Base-by-base conservation (phyloP, 2,329 filamentous ascomycete genomes). In the Neofusicoccum umdonicola region DNA sequence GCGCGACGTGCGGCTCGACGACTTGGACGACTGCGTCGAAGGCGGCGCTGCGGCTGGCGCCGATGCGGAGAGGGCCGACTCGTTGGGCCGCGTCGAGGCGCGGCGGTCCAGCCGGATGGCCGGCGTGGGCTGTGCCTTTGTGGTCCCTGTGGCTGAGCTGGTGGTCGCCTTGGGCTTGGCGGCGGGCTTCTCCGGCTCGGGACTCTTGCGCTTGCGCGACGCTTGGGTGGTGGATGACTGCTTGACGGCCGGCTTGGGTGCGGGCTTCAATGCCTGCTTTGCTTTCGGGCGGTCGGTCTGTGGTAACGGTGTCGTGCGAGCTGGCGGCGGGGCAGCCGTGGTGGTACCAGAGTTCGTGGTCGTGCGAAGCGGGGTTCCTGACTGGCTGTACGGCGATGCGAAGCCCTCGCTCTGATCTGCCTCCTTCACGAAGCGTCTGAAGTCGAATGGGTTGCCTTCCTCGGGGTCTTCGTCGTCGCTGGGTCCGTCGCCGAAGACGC, bases 401-500 rank as follows among this genome's bases (percentile, higher is more conserved):
- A 71, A 73, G 11, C 75, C 73, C 34, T 75, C 72, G 68, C 69
- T 71, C 15, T 71, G 70, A 68, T 74, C 78, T 62, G 68, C 57
- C 65, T 64, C 64, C 35, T 73, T 73, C 41, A 83, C 68, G 68
- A 81, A 82, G 64, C 82, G 80, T n/a, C 81, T 71, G 68, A 78
- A 83, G 69, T 83, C 81, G 69, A 78, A 83, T 0, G 81, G 81
- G 66, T 83, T 83, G 67, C 72, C 68, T 3, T 76, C 70, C 41
- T 83, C 81, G 0, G 79, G 73, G 27, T 72, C 73, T 12, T 75
- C 74, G 11, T 77, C 74, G 13, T 76, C 71, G 0, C 54, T 68
- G 6, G 31, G 17, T 9, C 45, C 37, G n/a, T 31, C 54, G 12
- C 50, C 51, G n/a, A 47, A 47, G 12, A 60, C 31, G 41, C 61